Conservation (phyloP, 805 yeast species). For the Ogataea kodamae region DNA sequence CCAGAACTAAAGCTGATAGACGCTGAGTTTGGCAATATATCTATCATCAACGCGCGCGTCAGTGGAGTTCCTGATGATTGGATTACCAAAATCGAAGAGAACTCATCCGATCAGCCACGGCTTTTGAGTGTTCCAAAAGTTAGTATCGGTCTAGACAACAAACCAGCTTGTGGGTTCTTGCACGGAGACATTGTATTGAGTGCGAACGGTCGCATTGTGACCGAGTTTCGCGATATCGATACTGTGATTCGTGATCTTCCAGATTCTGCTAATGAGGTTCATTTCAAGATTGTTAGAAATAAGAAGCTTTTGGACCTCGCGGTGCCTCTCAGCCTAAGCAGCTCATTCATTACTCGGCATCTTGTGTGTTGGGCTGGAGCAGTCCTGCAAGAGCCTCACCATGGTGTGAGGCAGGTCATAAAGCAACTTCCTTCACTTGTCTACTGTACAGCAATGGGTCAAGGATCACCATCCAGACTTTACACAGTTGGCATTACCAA, state of each 20-base stretch:
- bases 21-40: slow-evolving; percentile 68
- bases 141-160: slow-evolving; percentile 32
- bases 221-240: slow-evolving; percentile 63
- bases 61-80: slow-evolving; percentile 86
- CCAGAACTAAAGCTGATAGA: slow-evolving; percentile 70
- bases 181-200: slow-evolving; percentile 78
- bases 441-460: slow-evolving; percentile 70
- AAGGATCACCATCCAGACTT: slow-evolving; percentile 85
- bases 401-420: slow-evolving; percentile 84
- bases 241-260: slow-evolving; percentile 40
- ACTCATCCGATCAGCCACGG: slow-evolving; percentile 61
- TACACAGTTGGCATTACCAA: slow-evolving; percentile 76
- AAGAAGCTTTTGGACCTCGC: slow-evolving; percentile 57
- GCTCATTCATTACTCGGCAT: slow-evolving; percentile 56
- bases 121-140: slow-evolving; percentile 69
- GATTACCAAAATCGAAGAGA: slow-evolving; percentile 61
- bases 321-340: slow-evolving; percentile 64
- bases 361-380: slow-evolving; percentile 83
- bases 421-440: slow-evolving; percentile 74
- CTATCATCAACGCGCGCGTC: slow-evolving; percentile 72
- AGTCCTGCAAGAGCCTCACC: slow-evolving; percentile 83
- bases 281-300: slow-evolving; percentile 67
- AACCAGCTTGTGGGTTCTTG: slow-evolving; percentile 33
- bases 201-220: slow-evolving; percentile 61
- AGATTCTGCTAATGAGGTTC: slow-evolving; percentile 31